These are phyloP conservation scores for Botryotinia convoluta DNA, from an alignment of 2,329 filamentous ascomycete genomes.

Conservation along the genomic window DNA sequence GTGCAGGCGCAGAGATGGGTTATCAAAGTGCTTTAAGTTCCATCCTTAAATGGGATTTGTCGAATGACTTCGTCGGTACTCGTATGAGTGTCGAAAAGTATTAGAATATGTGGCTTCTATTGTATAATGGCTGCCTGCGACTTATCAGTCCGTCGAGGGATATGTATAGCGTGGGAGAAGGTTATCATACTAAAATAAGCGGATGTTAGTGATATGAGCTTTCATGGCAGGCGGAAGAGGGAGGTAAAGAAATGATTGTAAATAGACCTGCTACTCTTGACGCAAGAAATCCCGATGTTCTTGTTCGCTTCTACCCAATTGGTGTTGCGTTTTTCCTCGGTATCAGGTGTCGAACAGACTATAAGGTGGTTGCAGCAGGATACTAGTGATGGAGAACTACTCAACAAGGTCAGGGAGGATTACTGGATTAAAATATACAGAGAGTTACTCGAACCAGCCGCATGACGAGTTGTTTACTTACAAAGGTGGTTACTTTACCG, in stretches of 20 bases:
- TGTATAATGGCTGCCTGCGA: not conserved
- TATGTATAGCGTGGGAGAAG: not conserved
- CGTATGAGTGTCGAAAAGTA: not conserved
- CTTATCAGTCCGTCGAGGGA: not conserved
- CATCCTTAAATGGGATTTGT: not conserved
- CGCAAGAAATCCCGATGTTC: not conserved
- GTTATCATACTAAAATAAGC: not conserved
- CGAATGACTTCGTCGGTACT: not conserved
- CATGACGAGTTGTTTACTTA: not conserved
- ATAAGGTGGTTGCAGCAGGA: not conserved
- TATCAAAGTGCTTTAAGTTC: not conserved
- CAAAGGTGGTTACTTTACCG: not conserved
- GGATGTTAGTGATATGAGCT: not conserved
- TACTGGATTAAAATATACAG: not conserved
- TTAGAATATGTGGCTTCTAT: not conserved
- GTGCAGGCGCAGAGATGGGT: not conserved
- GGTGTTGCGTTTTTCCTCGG: not conserved
- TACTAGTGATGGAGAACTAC: not conserved
- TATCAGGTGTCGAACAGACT: no score
- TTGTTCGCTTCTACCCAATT: not conserved
- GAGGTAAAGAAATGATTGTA: not conserved
- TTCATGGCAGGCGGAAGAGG: not conserved
- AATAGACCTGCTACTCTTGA: not conserved
- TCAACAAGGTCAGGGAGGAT: not conserved
- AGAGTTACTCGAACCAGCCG: not conserved